Base-by-base conservation (phyloP, 176 grass and related monocot species). In the Microstegium vimineum region DNA sequence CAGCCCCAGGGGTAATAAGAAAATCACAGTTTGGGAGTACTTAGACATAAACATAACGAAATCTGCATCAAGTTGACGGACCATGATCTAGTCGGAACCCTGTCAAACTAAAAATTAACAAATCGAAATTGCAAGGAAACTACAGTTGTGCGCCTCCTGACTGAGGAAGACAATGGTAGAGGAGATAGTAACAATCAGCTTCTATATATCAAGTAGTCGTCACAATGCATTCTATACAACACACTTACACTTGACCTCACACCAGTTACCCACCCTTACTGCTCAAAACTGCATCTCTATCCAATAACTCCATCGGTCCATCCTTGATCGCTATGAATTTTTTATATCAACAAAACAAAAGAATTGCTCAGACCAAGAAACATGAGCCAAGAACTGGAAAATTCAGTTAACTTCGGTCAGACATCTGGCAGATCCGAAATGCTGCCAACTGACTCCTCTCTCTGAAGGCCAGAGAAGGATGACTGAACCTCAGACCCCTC, bases 361-460 rank as follows among this genome's bases (percentile, higher is more conserved):
- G 10, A 87, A 91, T 72, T 33, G 15, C 32, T 38, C 59, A 68
- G 47, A 25, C n/a, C 8, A 51, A 88, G 16, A 77, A 62, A 0
- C 70, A 6, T 38, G 12, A 37, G 28, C 28, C 64, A 77, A 51
- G 42, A 59, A 23, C 26, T 84, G 2, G 26, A 41, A 81, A 82
- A 5, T 42, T 22, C 43, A 57, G 75, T 71, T 33, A 75, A 41
- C 43, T 74, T 81, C 34, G 0, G 69, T 97, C 84, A 91, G 69
- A 89, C 91, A 54, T 94, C 95, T 8, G 83, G 89, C 45, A 95
- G 84, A 78, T 90, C 91, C 27, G 84, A 91, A 9, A 88, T 36
- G 68, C 92, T 94, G 8, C 85, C 92, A 25, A 93, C 76, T 9
- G 92, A 95, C 56, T 98, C 93, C 77, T 84, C 79, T 63, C 95